These are phyloP conservation scores for Psilocybe cubensis DNA, from an alignment of 768 basidiomycete genomes.

Conservation along the genomic window DNA sequence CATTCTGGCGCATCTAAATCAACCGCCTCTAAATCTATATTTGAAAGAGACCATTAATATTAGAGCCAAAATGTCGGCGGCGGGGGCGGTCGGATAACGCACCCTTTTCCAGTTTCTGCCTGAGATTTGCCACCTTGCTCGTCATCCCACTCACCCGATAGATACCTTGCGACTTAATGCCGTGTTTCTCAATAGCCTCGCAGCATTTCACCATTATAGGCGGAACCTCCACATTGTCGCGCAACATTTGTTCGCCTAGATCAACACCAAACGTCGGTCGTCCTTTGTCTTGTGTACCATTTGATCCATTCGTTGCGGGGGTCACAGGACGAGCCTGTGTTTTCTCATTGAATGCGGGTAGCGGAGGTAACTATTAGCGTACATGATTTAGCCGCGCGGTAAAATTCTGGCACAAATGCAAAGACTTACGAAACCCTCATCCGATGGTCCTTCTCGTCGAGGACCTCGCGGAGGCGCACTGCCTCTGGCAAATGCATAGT, in stretches of 20 bases:
- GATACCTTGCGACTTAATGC: constrained; percentile 83
- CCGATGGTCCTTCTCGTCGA: constrained; percentile 83
- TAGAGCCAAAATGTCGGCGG: constrained; percentile 5
- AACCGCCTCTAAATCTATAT: constrained; percentile 78
- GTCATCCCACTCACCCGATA: constrained; percentile 94
- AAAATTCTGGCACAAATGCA: background rate
- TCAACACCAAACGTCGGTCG: constrained; percentile 93
- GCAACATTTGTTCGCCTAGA: constrained; percentile 89
- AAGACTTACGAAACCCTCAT: constrained; percentile 91
- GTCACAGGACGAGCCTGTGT: constrained; percentile 14
- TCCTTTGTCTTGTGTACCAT: constrained; percentile 58
- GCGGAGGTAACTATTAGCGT: constrained; percentile 57
- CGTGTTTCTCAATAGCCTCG: constrained; percentile 89
- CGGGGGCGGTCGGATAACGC: background rate
- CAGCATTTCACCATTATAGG: constrained; percentile 87
- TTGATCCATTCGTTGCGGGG: constrained; percentile 28
- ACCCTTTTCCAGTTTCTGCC: constrained; percentile 88
- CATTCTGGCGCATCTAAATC: constrained; percentile 90
- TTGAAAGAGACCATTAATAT: constrained; percentile 9
- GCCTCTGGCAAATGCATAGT: constrained; percentile 91
- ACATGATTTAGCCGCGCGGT: background rate
- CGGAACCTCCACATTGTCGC: constrained; percentile 91
- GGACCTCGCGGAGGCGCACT: constrained; percentile 65
- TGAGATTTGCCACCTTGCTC: constrained; percentile 82
- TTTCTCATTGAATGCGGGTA: constrained; percentile 45